Evolutionary conservation across 2,329 filamentous ascomycete genomes (phyloP), one percentile per base, ranked within the genome.

Genomic region (Ambrosiella xylebori): DNA sequence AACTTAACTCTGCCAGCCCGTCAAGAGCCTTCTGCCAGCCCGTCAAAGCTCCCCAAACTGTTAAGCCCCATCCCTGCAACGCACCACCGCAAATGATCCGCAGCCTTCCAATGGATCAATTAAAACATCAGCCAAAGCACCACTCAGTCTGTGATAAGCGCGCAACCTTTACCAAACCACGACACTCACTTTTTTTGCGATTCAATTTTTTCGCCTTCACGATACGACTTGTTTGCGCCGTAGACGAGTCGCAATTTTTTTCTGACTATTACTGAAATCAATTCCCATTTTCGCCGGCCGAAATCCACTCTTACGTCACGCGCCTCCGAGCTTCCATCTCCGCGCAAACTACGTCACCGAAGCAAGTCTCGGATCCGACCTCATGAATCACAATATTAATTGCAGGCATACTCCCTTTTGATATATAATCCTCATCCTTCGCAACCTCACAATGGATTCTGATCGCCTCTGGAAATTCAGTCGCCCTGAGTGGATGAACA

Each of bases 381-480:
- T 50, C 55, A 45, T 45, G 35, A 51, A 15, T 47, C 19, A 8
- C n/a, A 47, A 27, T 27, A 27, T 3, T 27, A 27, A 27, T 27
- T 27, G 3, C 27, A 3, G 27, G 27, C 27, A 27, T 27, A 47
- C 6, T 47, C n/a, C 7, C 3, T 8, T 47, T n/a, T 47, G 7
- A 47, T n/a, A 15, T 13, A 17, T 8, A 47, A 47, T 13, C 6
- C n/a, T 8, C 40, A 5, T 17, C 38, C 27, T 7, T 19, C 17
- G 54, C 36, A 45, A 37, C 37, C 9, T 37, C 39, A 68, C 39
- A 54, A 82, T 82, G 78, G 77, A 80, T 62, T 80, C 83, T 63
- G 80, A 83, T 61, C 78, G 80, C 58, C 78, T 84, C 64, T 84
- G 77, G 76, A 84, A 82, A 72, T 84, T 84, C 66, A 69, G 74